Conservation (phyloP, 768 basidiomycete species). For the Serendipita sp. region DNA sequence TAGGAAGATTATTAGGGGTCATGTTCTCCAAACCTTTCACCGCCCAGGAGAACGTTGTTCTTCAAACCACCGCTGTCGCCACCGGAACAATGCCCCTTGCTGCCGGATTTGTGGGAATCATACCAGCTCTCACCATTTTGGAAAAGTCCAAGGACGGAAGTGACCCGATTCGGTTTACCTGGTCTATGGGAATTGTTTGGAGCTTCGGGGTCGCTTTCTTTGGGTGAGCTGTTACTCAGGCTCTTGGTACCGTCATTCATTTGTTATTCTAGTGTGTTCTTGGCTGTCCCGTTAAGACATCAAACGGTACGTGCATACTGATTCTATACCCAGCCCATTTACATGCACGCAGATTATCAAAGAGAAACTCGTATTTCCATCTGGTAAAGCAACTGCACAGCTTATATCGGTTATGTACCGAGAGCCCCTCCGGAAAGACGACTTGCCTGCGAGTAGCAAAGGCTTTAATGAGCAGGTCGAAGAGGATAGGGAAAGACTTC, state of each 20-base stretch:
- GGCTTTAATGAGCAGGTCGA: background rate
- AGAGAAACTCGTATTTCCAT: slow-evolving; percentile 86
- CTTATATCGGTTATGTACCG: slow-evolving; percentile 80
- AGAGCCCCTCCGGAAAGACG: slow-evolving; percentile 47
- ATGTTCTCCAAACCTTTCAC: slow-evolving; percentile 56
- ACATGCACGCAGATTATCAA: slow-evolving; percentile 53
- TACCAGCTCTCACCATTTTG: slow-evolving; percentile 78
- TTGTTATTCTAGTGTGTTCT: slow-evolving; percentile 50
- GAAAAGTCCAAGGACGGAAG: slow-evolving; percentile 57
- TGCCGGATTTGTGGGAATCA: slow-evolving; percentile 79
- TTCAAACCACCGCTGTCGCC: slow-evolving; percentile 91
- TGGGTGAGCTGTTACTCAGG: slow-evolving; percentile 31
- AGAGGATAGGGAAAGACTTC: slow-evolving; percentile 5
- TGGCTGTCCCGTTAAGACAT: slow-evolving; percentile 85
- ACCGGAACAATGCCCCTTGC: slow-evolving; percentile 82
- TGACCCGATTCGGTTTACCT: slow-evolving; percentile 57
- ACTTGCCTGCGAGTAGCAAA: slow-evolving; percentile 8
- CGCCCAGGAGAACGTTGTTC: slow-evolving; percentile 85
- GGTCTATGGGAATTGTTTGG: slow-evolving; percentile 64
- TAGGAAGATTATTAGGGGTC: slow-evolving; percentile 75
- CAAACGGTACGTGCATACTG: slow-evolving; percentile 54
- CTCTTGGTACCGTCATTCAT: background rate
- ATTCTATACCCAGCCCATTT: background rate
- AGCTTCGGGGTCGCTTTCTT: slow-evolving; percentile 87
- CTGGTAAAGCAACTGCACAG: slow-evolving; percentile 91